These are phyloP conservation scores for Boletellus emodensis DNA, from an alignment of 768 basidiomycete species.

Conservation along the genomic window DNA sequence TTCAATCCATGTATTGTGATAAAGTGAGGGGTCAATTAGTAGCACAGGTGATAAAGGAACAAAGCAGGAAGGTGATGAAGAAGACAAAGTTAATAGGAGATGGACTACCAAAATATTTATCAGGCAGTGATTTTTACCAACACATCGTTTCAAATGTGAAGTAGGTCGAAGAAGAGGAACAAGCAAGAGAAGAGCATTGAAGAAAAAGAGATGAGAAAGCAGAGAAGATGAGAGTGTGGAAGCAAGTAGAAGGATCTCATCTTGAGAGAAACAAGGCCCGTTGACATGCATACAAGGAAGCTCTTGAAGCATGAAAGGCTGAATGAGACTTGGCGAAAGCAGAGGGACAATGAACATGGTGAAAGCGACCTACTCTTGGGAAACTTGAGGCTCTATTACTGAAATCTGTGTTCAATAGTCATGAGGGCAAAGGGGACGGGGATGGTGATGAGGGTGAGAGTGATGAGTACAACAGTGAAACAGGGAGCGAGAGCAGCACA, in stretches of 20 bases:
- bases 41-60: constrained; percentile 14
- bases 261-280: constrained; percentile 12
- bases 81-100: constrained; percentile 13
- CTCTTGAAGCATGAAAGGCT: constrained; percentile 12
- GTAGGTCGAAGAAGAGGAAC: background rate
- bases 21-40: constrained; percentile 11
- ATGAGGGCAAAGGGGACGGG: background rate
- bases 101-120: constrained; percentile 20
- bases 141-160: constrained; percentile 5
- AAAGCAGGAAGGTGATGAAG: constrained; percentile 4
- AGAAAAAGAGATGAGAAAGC: background rate
- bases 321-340: constrained; percentile 19
- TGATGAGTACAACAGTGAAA: too few species aligned
- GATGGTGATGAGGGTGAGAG: background rate
- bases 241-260: constrained; percentile 9
- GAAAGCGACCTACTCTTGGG: background rate
- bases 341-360: constrained; percentile 22
- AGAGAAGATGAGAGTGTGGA: constrained; percentile 16
- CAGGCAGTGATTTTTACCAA: constrained; percentile 19
- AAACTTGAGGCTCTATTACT: background rate
- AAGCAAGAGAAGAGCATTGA: background rate
- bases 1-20: constrained; percentile 15
- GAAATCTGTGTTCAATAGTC: background rate
- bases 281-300: constrained; percentile 3
- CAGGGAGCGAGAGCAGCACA: too few species aligned